phyloP scores from a whole-genome alignment of 257 asterid genomes.

The Coffea canephora region DNA sequence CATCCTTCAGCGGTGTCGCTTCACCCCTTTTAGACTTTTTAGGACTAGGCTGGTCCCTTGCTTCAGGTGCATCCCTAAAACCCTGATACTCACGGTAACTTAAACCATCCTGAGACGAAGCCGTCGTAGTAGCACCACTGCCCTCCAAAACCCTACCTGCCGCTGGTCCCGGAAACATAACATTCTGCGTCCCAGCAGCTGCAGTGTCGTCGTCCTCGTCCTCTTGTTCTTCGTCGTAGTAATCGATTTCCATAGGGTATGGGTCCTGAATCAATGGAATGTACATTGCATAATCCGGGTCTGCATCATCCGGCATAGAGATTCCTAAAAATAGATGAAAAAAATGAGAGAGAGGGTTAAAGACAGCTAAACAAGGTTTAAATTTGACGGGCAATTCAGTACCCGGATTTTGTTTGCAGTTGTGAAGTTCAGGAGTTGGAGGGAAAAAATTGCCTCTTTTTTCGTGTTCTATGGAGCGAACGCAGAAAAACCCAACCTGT shows the following conservation, averaged over 20 bases:
- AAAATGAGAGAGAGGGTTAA: not conserved
- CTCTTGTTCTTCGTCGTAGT: constrained; percentile 20
- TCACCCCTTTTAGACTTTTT: constrained; percentile 19
- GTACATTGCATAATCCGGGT: not conserved
- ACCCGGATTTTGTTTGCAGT: no score
- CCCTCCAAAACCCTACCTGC: constrained; percentile 18
- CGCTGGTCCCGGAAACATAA: not conserved
- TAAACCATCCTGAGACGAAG: constrained; percentile 20
- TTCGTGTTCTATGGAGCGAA: no score
- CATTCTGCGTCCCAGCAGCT: not conserved
- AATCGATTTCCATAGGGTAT: not conserved
- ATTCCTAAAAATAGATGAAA: not conserved
- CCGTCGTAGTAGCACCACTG: constrained; percentile 21
- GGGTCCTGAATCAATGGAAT: not conserved
- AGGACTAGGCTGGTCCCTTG: constrained; percentile 22
- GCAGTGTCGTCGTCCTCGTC: constrained; percentile 15
- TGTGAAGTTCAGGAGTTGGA: no score
- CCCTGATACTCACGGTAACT: constrained; percentile 9
- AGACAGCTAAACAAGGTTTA: not conserved
- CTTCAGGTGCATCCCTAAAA: constrained; percentile 23
- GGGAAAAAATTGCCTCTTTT: no score
- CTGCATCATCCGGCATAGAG: constrained; percentile 8
- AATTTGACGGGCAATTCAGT: not conserved
- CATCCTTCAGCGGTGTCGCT: constrained; percentile 25
- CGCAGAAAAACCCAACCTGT: no score